Conservation (phyloP, 2,329 filamentous ascomycete genomes). For the Fusarium lateritium region DNA sequence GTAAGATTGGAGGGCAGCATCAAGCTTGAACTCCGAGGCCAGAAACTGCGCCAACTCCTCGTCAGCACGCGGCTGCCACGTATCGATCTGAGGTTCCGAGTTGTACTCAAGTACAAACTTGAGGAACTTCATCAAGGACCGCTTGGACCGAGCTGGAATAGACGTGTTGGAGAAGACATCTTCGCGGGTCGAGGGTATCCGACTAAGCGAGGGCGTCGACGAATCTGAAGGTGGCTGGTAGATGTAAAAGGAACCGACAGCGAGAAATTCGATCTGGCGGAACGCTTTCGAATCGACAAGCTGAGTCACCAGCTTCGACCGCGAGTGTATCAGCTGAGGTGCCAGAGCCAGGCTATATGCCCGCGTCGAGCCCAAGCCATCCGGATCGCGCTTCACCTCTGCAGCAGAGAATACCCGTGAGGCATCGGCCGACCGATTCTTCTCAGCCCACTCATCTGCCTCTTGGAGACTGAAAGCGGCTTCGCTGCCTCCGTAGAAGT, state of each 20-base stretch:
- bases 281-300: constrained; percentile 93
- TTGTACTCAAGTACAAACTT: constrained; percentile 86
- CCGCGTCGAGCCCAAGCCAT: constrained; percentile 73
- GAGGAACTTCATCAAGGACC: constrained; percentile 92
- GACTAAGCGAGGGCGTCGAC: constrained; percentile 64
- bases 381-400: constrained; percentile 55
- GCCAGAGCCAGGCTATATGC: constrained; percentile 87
- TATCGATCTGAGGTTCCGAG: constrained; percentile 65
- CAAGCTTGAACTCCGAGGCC: constrained; percentile 74
- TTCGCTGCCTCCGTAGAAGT: constrained; percentile 89
- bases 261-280: constrained; percentile 91
- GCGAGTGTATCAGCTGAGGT: constrained; percentile 88
- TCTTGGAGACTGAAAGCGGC: constrained; percentile 90
- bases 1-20: constrained; percentile 75
- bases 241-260: constrained; percentile 94
- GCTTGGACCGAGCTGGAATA: constrained; percentile 86
- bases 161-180: constrained; percentile 87
- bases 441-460: constrained; percentile 79
- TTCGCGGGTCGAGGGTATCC: constrained; percentile 90
- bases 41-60: constrained; percentile 72
- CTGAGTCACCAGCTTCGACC: constrained; percentile 81
- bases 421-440: constrained; percentile 48
- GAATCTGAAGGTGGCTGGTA: constrained; percentile 61
- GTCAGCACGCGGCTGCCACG: constrained; percentile 72
- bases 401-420: constrained; percentile 49